Conservation (phyloP, 371 early-diverging fungal genomes). For the Syncephalastrum sp. region DNA sequence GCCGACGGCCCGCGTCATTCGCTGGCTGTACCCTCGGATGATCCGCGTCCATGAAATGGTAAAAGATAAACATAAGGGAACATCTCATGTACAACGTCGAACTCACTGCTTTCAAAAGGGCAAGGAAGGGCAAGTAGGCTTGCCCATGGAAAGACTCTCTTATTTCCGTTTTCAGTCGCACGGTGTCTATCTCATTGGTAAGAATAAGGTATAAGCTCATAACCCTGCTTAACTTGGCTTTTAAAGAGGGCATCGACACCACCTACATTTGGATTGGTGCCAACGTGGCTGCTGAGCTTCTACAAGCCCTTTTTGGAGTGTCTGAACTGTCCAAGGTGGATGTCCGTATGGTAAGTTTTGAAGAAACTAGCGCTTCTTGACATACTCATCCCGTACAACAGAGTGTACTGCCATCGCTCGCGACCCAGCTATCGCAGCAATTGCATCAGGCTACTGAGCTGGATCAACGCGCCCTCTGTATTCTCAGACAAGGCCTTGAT, state of each 20-base stretch:
- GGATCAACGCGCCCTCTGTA: slow-evolving; percentile 1
- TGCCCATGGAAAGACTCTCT: slow-evolving; percentile 70
- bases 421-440: background rate
- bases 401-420: background rate
- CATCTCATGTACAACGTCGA: no score
- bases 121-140: background rate
- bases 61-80: background rate
- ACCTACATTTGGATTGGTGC: slow-evolving; percentile 40
- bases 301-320: slow-evolving; percentile 23
- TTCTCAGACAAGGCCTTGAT: slow-evolving; percentile 64
- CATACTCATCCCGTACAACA: background rate
- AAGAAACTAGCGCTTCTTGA: background rate
- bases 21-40: slow-evolving; percentile 86
- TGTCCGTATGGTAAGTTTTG: slow-evolving; percentile 11
- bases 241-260: slow-evolving; percentile 19
- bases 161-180: slow-evolving; percentile 67
- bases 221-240: background rate
- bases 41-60: slow-evolving; percentile 28
- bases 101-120: no score
- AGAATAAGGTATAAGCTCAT: background rate
- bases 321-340: slow-evolving; percentile 21
- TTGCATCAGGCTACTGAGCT: background rate
- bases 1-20: slow-evolving; percentile 65
- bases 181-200: slow-evolving; percentile 71
- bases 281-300: slow-evolving; percentile 11